phyloP scores from a whole-genome alignment of 345 rosid genomes.

The Limnanthes douglasii region DNA sequence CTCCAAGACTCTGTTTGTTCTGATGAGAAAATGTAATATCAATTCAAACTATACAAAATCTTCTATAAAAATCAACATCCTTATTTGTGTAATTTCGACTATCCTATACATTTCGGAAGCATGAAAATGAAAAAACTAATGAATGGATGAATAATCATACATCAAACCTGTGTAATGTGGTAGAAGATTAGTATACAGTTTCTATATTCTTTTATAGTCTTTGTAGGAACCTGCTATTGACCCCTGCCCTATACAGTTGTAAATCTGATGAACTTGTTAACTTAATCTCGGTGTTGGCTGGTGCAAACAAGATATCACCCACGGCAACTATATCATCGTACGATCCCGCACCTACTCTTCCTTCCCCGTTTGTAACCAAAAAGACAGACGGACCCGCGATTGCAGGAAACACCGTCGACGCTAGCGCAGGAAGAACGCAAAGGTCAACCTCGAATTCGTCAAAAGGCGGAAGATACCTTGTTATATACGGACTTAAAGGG shows the following conservation, averaged over 20 bases:
- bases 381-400: slow-evolving; percentile 72
- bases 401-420: slow-evolving; percentile 49
- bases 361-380: slow-evolving; percentile 42
- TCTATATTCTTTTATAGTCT: slow-evolving; percentile 9
- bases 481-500: slow-evolving; percentile 38
- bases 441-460: slow-evolving; percentile 82
- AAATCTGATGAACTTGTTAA: slow-evolving; percentile 35
- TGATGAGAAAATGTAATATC: too few species aligned
- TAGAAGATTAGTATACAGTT: too few species aligned
- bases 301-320: slow-evolving; percentile 83
- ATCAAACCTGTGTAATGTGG: too few species aligned
- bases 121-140: too few species aligned
- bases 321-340: slow-evolving; percentile 17
- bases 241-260: slow-evolving; percentile 77
- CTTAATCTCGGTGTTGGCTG: slow-evolving; percentile 38
- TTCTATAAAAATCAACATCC: too few species aligned
- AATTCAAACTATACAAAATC: too few species aligned
- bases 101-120: too few species aligned
- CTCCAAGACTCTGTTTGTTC: too few species aligned
- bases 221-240: slow-evolving; percentile 53
- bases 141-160: too few species aligned
- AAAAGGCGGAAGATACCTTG: slow-evolving; percentile 82
- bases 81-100: too few species aligned
- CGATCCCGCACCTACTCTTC: slow-evolving; percentile 27
- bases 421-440: slow-evolving; percentile 48